Evolutionary conservation across 306 rosid species (phyloP).

Genomic region (Amphicarpaea edgeworthii): DNA sequence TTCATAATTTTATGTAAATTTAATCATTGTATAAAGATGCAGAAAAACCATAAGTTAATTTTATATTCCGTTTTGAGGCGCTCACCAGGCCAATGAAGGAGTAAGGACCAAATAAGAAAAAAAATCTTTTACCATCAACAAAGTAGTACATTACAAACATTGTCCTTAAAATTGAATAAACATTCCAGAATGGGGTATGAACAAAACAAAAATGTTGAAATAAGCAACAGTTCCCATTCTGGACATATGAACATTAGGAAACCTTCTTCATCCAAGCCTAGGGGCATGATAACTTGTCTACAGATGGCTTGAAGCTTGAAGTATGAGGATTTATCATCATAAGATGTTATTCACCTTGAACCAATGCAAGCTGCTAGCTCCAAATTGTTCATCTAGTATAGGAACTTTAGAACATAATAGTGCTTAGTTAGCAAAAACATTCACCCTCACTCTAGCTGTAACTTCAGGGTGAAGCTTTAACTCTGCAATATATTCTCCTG

Average conservation of each 20-base stretch:
- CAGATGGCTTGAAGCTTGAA: constrained; percentile 29
- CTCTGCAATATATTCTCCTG: constrained; percentile 89
- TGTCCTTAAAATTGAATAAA: constrained; percentile 35
- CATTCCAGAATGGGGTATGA: constrained; percentile 27
- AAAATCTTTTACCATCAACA: constrained; percentile 17
- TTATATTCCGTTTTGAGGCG: constrained; percentile 9
- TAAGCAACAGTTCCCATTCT: constrained; percentile 30
- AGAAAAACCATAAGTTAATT: background rate
- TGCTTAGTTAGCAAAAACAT: constrained; percentile 76
- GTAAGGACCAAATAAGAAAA: background rate
- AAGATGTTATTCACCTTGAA: constrained; percentile 37
- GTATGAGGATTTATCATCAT: constrained; percentile 28
- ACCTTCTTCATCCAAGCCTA: constrained; percentile 23
- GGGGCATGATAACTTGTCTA: constrained; percentile 2
- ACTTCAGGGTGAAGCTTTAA: constrained; percentile 97
- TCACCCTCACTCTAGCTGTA: constrained; percentile 79
- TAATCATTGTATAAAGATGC: constrained; percentile 1
- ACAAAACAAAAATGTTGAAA: constrained; percentile 20
- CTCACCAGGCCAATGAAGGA: constrained; percentile 7
- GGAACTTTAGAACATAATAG: constrained; percentile 40
- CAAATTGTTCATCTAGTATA: constrained; percentile 29
- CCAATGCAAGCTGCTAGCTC: constrained; percentile 37
- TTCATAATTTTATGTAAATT: background rate
- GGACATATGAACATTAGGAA: no score
- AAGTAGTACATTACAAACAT: constrained; percentile 42